Percentiles rank a stretch among this genome's conserved stretches.
phyloP scores from a whole-genome alignment of 371 early-diverging fungal genomes.

The Smittium mucronatum region DNA sequence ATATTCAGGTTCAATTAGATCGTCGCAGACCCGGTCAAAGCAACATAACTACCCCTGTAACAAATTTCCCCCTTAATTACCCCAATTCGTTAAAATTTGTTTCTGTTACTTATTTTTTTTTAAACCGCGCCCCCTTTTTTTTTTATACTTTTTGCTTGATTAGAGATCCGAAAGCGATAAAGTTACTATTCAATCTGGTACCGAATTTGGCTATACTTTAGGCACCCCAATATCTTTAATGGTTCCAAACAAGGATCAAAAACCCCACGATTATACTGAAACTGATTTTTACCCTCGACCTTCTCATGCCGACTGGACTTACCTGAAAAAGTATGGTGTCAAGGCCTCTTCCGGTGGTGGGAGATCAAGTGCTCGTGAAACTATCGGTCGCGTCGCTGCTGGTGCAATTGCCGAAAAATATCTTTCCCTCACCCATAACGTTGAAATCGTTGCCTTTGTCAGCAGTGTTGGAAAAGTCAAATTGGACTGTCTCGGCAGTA shows the following conservation, averaged over 20 bases:
- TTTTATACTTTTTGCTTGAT: no score
- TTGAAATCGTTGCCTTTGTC: constrained; percentile 92
- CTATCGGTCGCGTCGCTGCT: constrained; percentile 93
- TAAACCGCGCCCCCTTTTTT: no score
- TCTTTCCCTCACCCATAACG: constrained; percentile 55
- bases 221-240: constrained; percentile 90
- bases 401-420: constrained; percentile 94
- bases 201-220: constrained; percentile 82
- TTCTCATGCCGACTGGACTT: constrained; percentile 93
- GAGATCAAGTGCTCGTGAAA: constrained; percentile 88
- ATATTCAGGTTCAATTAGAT: constrained; percentile 84
- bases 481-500: constrained; percentile 39
- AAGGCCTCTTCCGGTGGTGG: constrained; percentile 94
- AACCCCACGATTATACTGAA: constrained; percentile 91
- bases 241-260: constrained; percentile 88
- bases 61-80: not conserved
- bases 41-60: constrained; percentile 79
- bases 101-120: no score
- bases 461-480: constrained; percentile 70
- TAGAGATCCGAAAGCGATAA: constrained; percentile 76
- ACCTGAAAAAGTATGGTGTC: constrained; percentile 86
- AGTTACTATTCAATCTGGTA: constrained; percentile 84
- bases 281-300: constrained; percentile 87
- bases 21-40: constrained; percentile 92
- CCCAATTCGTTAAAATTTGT: not conserved